phyloP scores from a whole-genome alignment of 176 grass and related monocot genomes.

The Avena eriantha region DNA sequence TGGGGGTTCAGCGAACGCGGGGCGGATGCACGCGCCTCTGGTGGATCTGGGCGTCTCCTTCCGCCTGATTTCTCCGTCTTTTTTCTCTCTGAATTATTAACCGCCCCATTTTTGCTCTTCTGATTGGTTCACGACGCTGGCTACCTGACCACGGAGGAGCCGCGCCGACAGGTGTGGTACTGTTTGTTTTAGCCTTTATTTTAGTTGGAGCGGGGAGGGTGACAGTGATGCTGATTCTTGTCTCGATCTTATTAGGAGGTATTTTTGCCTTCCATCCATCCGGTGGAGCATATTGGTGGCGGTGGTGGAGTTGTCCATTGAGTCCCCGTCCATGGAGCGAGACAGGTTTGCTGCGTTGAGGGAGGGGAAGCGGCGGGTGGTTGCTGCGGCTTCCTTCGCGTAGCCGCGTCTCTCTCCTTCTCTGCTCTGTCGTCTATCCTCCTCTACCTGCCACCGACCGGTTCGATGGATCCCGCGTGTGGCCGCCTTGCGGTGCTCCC shows the following conservation, averaged over 20 bases:
- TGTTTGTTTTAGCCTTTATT: background rate
- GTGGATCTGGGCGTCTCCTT: constrained; percentile 34
- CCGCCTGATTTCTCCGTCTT: background rate
- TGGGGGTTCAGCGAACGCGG: constrained; percentile 9
- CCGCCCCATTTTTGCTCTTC: background rate
- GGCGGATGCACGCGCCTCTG: constrained; percentile 3
- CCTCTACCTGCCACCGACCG: constrained; percentile 1
- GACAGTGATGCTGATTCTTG: background rate
- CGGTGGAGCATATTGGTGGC: too few species aligned
- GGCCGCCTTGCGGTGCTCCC: constrained; percentile 65
- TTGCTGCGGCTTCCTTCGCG: background rate
- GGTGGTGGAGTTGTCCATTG: too few species aligned
- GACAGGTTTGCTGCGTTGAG: too few species aligned
- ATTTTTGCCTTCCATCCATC: too few species aligned
- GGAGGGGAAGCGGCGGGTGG: too few species aligned
- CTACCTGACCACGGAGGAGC: constrained; percentile 74
- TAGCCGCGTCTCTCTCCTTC: background rate
- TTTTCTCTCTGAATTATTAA: background rate
- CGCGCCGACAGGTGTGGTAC: constrained; percentile 54
- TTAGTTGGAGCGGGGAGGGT: background rate
- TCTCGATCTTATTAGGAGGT: constrained; percentile 17
- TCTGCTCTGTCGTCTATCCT: background rate
- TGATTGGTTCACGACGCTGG: constrained; percentile 51
- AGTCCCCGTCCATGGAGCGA: too few species aligned
- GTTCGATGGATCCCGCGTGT: constrained; percentile 58